Conservation (phyloP, 768 basidiomycete genomes). For the Pleurotus tuber-regium region DNA sequence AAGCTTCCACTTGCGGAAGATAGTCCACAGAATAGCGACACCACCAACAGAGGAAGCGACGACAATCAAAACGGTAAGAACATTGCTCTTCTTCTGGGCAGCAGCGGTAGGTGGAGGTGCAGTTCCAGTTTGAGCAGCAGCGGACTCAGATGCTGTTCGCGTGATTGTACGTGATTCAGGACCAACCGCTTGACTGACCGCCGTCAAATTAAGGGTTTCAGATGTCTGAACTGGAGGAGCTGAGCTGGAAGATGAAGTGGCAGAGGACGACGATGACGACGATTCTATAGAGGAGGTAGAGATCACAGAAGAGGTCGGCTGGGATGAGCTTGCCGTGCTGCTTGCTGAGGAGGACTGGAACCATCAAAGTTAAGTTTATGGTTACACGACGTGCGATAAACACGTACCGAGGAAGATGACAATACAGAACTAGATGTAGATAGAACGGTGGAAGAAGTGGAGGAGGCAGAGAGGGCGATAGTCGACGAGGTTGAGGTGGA, state of each 20-base stretch:
- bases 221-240: not conserved
- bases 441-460: conserved; percentile 12
- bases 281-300: not conserved
- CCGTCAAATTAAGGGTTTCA: not conserved
- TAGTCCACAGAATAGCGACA: conserved; percentile 76
- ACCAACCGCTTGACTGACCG: not conserved
- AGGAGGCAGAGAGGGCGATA: conserved; percentile 2
- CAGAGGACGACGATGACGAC: conserved; percentile 8
- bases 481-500: conserved; percentile 11
- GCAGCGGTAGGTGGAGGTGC: conserved; percentile 20
- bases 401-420: conserved; percentile 13
- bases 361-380: not conserved
- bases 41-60: conserved; percentile 68
- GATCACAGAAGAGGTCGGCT: conserved; percentile 1
- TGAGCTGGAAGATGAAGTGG: conserved; percentile 17
- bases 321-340: conserved; percentile 11
- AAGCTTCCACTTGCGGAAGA: conserved; percentile 93
- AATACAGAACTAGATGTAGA: too few relatives aligned
- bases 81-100: conserved; percentile 32
- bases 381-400: conserved; percentile 7
- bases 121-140: conserved; percentile 27
- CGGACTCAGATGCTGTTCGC: conserved; percentile 19
- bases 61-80: conserved; percentile 65
- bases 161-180: conserved; percentile 16
- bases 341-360: conserved; percentile 10